A percentile compares a stretch with the other conserved stretches of the same genome.
These are phyloP conservation scores for Cryptococcus neoformans DNA, from an alignment of 1,284 basidiomycete species.

Conservation along the genomic window DNA sequence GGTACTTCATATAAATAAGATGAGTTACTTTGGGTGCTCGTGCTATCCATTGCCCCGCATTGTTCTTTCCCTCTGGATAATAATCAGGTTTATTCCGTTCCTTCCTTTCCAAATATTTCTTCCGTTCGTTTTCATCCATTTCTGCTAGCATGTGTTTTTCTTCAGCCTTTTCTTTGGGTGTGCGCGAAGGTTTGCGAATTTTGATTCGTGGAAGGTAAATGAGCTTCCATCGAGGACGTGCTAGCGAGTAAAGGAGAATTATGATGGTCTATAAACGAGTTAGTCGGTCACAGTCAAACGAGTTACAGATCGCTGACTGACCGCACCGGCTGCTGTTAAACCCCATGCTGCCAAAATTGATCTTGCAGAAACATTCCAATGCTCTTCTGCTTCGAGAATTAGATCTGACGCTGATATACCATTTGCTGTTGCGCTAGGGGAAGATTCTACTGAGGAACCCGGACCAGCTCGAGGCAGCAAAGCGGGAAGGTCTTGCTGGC, in stretches of 20 bases:
- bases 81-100: constrained; percentile 8
- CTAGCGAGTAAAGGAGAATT: constrained; percentile 15
- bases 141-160: constrained; percentile 7
- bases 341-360: constrained; percentile 26
- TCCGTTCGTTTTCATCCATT: not conserved
- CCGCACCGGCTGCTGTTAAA: constrained; percentile 11
- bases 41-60: constrained; percentile 12
- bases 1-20: too few species aligned
- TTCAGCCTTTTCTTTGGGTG: constrained; percentile 2
- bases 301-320: constrained; percentile 7
- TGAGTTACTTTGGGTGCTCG: constrained; percentile 15
- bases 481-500: too few species aligned
- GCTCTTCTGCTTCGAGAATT: constrained; percentile 21
- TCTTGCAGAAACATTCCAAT: constrained; percentile 27
- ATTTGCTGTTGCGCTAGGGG: not conserved
- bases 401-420: constrained; percentile 19
- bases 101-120: not conserved
- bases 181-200: constrained; percentile 8
- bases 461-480: too few species aligned
- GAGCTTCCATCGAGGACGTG: constrained; percentile 8
- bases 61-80: constrained; percentile 7
- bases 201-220: constrained; percentile 16
- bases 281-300: not conserved
- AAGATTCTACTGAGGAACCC: not conserved
- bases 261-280: constrained; percentile 13